Evolutionary conservation across 2,329 filamentous ascomycete species (phyloP).

Genomic region (Stemphylium vesicarium): DNA sequence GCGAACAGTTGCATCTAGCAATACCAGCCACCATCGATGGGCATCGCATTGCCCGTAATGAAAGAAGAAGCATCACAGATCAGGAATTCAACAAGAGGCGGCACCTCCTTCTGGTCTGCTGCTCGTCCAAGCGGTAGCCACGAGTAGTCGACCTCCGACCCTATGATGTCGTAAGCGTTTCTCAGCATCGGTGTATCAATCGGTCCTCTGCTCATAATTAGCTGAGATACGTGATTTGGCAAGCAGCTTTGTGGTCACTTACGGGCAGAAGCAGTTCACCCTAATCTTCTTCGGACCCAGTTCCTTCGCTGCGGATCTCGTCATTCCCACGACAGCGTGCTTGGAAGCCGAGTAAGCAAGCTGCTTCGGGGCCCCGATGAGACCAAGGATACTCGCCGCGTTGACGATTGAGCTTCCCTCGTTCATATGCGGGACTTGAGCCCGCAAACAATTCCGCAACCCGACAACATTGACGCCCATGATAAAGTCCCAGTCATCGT

Average conservation of each 20-base stretch:
- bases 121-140: constrained; percentile 33
- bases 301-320: constrained; percentile 50
- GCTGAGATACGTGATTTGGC: background rate
- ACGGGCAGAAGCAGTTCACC: constrained; percentile 47
- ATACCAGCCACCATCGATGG: constrained; percentile 56
- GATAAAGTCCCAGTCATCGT: constrained; percentile 50
- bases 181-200: constrained; percentile 48
- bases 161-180: constrained; percentile 25
- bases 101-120: constrained; percentile 46
- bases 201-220: constrained; percentile 23
- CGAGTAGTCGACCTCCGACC: constrained; percentile 24
- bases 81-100: constrained; percentile 57
- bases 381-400: constrained; percentile 60
- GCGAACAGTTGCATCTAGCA: constrained; percentile 20
- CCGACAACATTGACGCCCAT: constrained; percentile 50
- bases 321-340: constrained; percentile 51
- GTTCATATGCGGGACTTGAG: constrained; percentile 51
- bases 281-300: constrained; percentile 44
- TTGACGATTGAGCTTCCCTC: constrained; percentile 50
- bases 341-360: constrained; percentile 50
- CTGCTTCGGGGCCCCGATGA: constrained; percentile 50
- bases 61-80: constrained; percentile 55
- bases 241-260: constrained; percentile 15
- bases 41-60: constrained; percentile 55
- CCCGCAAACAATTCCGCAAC: constrained; percentile 48